Base-by-base conservation (phyloP, 768 basidiomycete genomes). In the Tylopilus cervinicoccineus region DNA sequence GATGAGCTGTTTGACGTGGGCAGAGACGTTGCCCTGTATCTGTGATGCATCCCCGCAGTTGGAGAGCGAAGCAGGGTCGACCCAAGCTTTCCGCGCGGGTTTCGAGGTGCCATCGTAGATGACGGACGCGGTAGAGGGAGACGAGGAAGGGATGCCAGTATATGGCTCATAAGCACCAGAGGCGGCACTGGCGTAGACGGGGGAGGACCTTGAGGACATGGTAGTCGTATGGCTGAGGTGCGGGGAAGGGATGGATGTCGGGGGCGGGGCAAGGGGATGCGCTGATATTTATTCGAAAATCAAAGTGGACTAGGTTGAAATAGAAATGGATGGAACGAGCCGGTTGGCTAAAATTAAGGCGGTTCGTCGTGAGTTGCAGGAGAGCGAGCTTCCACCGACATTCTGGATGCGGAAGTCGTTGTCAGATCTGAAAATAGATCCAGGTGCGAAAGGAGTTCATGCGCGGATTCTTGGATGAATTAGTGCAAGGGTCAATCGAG, bases 41-140 rank as follows among this genome's bases (percentile, higher is more conserved):
- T 71, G 61, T 19, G 79, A 75, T 27, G 76, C 70, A 56, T 84
- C 78, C 29, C 75, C 77, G 58, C 75, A 72, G 60, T 80, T 65
- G n/a, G 83, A 82, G 42, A 86, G 68, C 2, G 76, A 68, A 16
- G 74, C 69, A 7, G 86, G 85, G 59, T 86, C 84, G 24, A 87
- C 76, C 86, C 86, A 87, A 10, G 65, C 67, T 57, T 72, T 74
- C 8, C 63, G 63, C 20, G 61, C 32, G 10, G 53, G 41, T 44
- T 64, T 58, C 28, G 53, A 41, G 31, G 56, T 48, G 23, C 32
- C 46, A 27, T 55, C 55, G 27, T 63, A 61, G 39, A 63, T 58
- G 48, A 67, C 33, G 40, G 73, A 51, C 37, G 65, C 50, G n/a
- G 60, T 38, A 12, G 66, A 52, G 1, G 61, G 43, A 4, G 60